These are phyloP conservation scores for Phaseolus coccineus DNA, from an alignment of 331 rosid genomes.

Conservation along the genomic window DNA sequence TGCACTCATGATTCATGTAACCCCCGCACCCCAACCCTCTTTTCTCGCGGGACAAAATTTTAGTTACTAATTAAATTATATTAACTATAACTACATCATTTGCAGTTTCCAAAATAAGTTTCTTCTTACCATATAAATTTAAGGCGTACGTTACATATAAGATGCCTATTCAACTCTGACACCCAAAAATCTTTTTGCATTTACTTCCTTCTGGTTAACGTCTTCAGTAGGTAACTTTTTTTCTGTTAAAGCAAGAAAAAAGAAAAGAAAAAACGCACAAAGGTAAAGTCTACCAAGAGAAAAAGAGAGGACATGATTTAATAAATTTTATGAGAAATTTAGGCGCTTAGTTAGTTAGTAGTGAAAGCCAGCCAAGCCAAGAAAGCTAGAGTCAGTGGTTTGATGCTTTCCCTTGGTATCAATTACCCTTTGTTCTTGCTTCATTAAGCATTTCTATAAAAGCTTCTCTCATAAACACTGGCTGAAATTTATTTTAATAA, in stretches of 20 bases:
- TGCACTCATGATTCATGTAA: constrained; percentile 18
- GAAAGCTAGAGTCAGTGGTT: no score
- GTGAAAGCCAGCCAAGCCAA: background rate
- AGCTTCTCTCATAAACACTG: background rate
- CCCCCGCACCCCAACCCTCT: constrained; percentile 17
- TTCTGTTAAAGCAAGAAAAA: background rate
- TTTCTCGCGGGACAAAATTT: no score
- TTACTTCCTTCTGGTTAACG: constrained; percentile 12
- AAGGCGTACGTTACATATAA: background rate
- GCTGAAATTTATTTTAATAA: background rate
- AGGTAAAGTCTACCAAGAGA: background rate
- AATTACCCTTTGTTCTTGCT: background rate
- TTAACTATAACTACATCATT: background rate
- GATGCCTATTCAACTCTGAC: background rate
- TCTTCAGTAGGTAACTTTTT: background rate
- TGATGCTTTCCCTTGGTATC: no score
- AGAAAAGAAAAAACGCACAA: background rate
- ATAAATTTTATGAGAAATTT: background rate
- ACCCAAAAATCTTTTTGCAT: background rate
- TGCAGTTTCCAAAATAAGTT: background rate
- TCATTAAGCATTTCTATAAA: background rate
- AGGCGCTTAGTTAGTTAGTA: background rate
- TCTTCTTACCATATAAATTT: background rate
- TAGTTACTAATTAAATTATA: no score
- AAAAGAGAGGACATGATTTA: background rate